phyloP scores from a whole-genome alignment of 2,329 filamentous ascomycete genomes.

The Fulvia fulva region DNA sequence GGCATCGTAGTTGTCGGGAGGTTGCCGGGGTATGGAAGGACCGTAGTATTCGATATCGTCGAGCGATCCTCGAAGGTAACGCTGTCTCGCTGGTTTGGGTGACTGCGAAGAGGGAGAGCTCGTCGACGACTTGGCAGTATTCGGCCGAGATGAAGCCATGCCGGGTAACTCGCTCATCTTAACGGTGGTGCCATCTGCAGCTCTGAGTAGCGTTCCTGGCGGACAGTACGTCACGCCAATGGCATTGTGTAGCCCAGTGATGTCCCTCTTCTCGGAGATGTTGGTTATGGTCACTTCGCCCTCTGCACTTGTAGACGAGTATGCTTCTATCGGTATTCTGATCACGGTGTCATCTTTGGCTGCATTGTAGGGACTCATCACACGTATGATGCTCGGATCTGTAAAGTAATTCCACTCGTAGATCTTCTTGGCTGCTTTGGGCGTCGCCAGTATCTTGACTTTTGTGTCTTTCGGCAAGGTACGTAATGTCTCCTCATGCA shows the following conservation, averaged over 20 bases:
- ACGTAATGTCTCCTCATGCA: constrained; percentile 64
- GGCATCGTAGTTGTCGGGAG: constrained; percentile 2
- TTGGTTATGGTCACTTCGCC: constrained; percentile 71
- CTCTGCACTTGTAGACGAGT: constrained; percentile 49
- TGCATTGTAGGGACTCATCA: constrained; percentile 42
- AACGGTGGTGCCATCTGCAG: constrained; percentile 33
- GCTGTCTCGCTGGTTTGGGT: not conserved
- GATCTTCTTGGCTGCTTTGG: constrained; percentile 62
- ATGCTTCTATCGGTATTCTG: constrained; percentile 53
- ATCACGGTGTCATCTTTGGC: constrained; percentile 39
- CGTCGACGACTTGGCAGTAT: not conserved
- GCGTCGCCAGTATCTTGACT: constrained; percentile 63
- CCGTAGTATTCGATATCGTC: not conserved
- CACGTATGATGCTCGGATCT: constrained; percentile 40
- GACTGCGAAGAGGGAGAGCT: constrained; percentile 2
- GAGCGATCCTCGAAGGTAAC: not conserved
- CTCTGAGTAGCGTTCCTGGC: constrained; percentile 43
- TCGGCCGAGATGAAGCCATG: constrained; percentile 24
- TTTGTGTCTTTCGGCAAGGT: constrained; percentile 55
- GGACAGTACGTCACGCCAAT: constrained; percentile 69
- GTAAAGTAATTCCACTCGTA: constrained; percentile 66
- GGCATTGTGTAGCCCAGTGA: constrained; percentile 60
- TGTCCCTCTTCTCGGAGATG: constrained; percentile 58
- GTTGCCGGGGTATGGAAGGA: not conserved
- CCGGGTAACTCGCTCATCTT: constrained; percentile 34